Evolutionary conservation across 1,284 basidiomycete species (phyloP).

Genomic region (Tilletiaria anomala): DNA sequence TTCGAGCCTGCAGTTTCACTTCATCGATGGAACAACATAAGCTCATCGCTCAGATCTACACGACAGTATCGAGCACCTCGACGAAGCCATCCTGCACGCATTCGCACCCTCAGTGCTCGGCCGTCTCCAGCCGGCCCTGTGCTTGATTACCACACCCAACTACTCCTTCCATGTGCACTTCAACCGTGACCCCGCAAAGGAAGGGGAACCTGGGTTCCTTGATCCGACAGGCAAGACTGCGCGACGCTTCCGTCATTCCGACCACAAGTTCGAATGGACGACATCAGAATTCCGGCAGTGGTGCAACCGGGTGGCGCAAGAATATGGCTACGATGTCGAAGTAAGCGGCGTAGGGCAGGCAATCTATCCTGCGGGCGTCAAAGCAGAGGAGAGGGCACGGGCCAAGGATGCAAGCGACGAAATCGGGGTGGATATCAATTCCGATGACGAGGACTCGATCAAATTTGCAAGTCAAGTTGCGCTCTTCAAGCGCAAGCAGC

Average conservation of each 20-base stretch:
- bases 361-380: no score
- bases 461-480: no score
- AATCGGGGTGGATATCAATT: no score
- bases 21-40: neutral
- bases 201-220: conserved; percentile 44
- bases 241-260: conserved; percentile 53
- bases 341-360: conserved; percentile 1
- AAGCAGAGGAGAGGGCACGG: no score
- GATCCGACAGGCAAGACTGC: conserved; percentile 55
- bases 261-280: conserved; percentile 78
- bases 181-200: conserved; percentile 47
- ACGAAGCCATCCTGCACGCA: conserved; percentile 53
- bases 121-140: conserved; percentile 60
- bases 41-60: no score
- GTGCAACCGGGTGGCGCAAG: neutral
- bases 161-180: conserved; percentile 80
- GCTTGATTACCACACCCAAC: conserved; percentile 78
- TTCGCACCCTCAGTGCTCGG: conserved; percentile 70
- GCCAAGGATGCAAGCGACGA: no score
- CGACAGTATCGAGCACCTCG: conserved; percentile 73
- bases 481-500: no score
- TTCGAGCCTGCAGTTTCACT: conserved; percentile 8
- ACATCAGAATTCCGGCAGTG: neutral
- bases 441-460: no score
- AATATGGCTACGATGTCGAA: conserved; percentile 3